Percentiles rank a stretch among this genome's conserved stretches.
Conservation (phyloP, 2,329 filamentous ascomycete genomes). For the Exophiala calicioides region DNA sequence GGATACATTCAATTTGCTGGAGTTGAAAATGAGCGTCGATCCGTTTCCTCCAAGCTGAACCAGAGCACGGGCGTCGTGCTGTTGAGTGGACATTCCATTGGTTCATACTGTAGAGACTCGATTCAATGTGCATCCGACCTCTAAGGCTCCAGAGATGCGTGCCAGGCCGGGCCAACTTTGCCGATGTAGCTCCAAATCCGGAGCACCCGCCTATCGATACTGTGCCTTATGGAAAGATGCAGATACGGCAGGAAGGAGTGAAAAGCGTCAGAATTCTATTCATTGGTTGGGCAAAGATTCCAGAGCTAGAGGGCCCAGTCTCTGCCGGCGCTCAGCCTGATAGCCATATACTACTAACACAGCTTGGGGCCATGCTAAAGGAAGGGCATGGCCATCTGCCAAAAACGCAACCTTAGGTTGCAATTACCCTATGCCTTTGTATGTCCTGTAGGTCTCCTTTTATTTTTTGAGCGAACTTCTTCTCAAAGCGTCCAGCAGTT, state of each 20-base stretch:
- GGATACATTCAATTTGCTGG: background rate
- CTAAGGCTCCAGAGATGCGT: background rate
- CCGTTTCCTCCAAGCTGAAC: background rate
- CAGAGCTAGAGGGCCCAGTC: constrained; percentile 1
- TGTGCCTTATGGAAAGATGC: background rate
- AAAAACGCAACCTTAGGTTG: background rate
- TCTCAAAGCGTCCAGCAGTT: constrained; percentile 83
- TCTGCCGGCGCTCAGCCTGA: background rate
- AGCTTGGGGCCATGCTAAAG: constrained; percentile 3
- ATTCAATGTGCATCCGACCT: background rate
- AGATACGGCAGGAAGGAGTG: constrained; percentile 8
- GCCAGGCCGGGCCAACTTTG: background rate
- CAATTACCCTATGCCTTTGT: background rate
- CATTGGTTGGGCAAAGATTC: constrained; percentile 11
- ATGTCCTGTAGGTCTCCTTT: constrained; percentile 2
- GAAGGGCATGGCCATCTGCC: background rate
- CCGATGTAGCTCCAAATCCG: background rate
- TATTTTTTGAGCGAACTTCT: constrained; percentile 67
- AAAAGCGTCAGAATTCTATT: constrained; percentile 12
- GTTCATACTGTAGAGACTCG: background rate
- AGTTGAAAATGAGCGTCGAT: constrained; percentile 1
- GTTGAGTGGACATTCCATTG: constrained; percentile 10
- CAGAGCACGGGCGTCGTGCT: constrained; percentile 9
- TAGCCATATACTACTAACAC: background rate
- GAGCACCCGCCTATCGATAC: background rate